Evolutionary conservation across 2,329 filamentous ascomycete genomes (phyloP).

Genomic region (Fusarium keratoplasticum): DNA sequence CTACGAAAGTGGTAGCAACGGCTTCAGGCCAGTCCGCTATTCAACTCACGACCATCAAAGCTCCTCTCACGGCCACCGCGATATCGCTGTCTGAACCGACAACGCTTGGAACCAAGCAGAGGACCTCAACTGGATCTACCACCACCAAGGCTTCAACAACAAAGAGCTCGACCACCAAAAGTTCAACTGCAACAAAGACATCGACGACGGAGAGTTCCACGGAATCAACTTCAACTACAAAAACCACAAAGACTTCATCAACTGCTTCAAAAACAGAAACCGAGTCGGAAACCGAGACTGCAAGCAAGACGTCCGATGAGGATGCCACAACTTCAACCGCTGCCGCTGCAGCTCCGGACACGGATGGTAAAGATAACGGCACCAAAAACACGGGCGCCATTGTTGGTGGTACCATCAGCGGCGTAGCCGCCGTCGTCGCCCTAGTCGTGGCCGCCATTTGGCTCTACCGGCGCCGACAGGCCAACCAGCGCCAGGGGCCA

Average conservation of each 20-base stretch:
- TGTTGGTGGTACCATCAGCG: conserved; percentile 66
- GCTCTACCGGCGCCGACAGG: conserved; percentile 57
- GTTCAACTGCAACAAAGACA: conserved; percentile 11
- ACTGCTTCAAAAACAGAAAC: conserved; percentile 21
- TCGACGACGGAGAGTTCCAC: conserved; percentile 22
- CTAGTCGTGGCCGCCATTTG: conserved; percentile 57
- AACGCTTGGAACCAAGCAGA: conserved; percentile 49
- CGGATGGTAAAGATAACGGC: conserved; percentile 40
- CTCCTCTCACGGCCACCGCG: conserved; percentile 55
- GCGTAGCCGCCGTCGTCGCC: conserved; percentile 58
- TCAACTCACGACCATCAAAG: conserved; percentile 53
- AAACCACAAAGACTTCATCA: conserved; percentile 19
- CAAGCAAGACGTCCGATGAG: conserved; percentile 23
- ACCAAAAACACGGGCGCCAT: conserved; percentile 60
- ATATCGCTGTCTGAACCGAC: conserved; percentile 56
- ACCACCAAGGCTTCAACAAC: conserved; percentile 16
- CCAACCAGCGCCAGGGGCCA: conserved; percentile 57
- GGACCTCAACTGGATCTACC: conserved; percentile 19
- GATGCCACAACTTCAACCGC: conserved; percentile 31
- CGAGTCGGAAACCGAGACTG: conserved; percentile 23
- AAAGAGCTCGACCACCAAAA: conserved; percentile 5
- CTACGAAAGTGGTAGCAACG: conserved; percentile 60
- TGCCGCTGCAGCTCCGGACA: conserved; percentile 44
- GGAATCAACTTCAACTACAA: conserved; percentile 5
- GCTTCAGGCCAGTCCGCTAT: conserved; percentile 55